Percentiles rank a stretch among this genome's conserved stretches.
These are phyloP conservation scores for Hibiscus trionum DNA, from an alignment of 345 rosid species.

Conservation along the genomic window DNA sequence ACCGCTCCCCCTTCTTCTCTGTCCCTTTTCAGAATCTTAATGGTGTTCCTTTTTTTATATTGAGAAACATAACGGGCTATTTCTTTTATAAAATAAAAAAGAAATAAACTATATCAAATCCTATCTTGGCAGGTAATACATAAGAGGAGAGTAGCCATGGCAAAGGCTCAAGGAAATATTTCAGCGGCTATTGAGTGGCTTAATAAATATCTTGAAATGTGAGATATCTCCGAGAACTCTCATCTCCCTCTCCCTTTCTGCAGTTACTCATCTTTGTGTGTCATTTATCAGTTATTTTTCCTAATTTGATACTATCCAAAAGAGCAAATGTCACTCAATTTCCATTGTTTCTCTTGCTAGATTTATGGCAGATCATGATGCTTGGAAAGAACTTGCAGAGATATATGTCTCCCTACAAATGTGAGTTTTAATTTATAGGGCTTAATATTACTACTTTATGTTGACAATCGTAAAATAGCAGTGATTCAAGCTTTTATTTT, in stretches of 20 bases:
- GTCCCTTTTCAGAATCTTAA: constrained; percentile 12
- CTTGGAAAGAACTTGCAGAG: constrained; percentile 99
- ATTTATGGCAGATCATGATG: constrained; percentile 99
- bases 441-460: constrained; percentile 1
- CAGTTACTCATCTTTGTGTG: not conserved
- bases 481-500: constrained; percentile 7
- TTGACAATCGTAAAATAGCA: not conserved
- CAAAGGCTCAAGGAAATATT: constrained; percentile 79
- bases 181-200: constrained; percentile 73
- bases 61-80: constrained; percentile 3
- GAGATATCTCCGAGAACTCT: constrained; percentile 27
- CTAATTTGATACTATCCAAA: not conserved
- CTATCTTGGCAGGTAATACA: constrained; percentile 45
- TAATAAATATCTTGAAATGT: constrained; percentile 91
- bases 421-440: constrained; percentile 31
- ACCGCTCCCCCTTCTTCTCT: not conserved
- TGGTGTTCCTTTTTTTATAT: not conserved
- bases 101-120: constrained; percentile 4
- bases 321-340: not conserved
- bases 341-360: constrained; percentile 24
- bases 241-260: not conserved
- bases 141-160: constrained; percentile 86
- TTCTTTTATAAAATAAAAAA: not conserved
- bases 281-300: not conserved
- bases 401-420: constrained; percentile 85